Evolutionary conservation across 2,329 filamentous ascomycete genomes (phyloP).

Genomic region (Decorospora gaudefroyi): DNA sequence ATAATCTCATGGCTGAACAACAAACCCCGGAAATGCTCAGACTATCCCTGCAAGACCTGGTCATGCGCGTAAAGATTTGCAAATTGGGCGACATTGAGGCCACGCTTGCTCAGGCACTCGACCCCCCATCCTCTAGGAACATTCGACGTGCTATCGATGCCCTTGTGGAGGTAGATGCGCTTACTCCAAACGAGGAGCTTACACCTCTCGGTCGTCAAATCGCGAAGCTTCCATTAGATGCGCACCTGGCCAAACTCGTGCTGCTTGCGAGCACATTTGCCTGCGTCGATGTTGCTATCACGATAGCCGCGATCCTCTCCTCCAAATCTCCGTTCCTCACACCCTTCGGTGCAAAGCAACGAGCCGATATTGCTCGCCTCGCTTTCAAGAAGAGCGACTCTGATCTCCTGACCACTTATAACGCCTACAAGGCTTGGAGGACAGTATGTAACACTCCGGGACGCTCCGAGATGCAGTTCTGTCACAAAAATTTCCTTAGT

Average conservation of each 20-base stretch:
- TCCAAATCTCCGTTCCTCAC: constrained; percentile 93
- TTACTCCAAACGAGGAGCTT: constrained; percentile 79
- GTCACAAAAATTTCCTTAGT: constrained; percentile 90
- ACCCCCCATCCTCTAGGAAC: constrained; percentile 88
- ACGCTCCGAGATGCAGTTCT: constrained; percentile 83
- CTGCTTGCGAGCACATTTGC: constrained; percentile 84
- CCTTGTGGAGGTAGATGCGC: constrained; percentile 86
- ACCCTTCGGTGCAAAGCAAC: constrained; percentile 79
- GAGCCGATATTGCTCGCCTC: constrained; percentile 78
- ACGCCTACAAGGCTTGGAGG: constrained; percentile 90
- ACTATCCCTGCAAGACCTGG: constrained; percentile 89
- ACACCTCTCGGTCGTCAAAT: constrained; percentile 86
- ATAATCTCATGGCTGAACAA: constrained; percentile 81
- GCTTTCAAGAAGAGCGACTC: constrained; percentile 85
- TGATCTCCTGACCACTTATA: constrained; percentile 89
- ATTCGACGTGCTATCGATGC: constrained; percentile 92
- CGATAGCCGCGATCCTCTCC: constrained; percentile 88
- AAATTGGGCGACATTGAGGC: constrained; percentile 92
- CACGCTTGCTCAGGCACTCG: constrained; percentile 83
- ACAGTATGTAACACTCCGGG: constrained; percentile 72
- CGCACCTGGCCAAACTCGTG: constrained; percentile 92
- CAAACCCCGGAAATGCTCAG: constrained; percentile 97
- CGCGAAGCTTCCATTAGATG: constrained; percentile 86
- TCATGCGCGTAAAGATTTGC: constrained; percentile 96
- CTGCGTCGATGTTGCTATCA: constrained; percentile 89